Evolutionary conservation across 163 green algal genomes (phyloP).

Genomic region (Coccomyxa subellipsoidea): DNA sequence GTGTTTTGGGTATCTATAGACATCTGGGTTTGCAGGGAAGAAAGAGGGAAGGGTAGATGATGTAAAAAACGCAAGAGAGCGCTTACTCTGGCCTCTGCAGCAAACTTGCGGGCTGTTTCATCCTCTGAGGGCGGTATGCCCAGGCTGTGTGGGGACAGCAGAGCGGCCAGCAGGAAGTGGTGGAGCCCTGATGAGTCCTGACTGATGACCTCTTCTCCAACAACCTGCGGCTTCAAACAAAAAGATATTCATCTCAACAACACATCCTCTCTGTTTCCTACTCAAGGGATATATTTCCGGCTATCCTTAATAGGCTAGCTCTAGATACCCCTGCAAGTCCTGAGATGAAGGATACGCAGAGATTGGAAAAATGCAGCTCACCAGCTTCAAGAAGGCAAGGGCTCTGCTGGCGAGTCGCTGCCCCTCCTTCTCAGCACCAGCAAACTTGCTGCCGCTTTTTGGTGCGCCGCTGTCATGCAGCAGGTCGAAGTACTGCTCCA

Average conservation of each 20-base stretch:
- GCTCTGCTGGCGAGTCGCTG: neutral
- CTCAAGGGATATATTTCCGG: too few relatives aligned
- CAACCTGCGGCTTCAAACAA: too few relatives aligned
- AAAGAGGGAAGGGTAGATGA: too few relatives aligned
- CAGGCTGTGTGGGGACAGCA: constrained; percentile 11
- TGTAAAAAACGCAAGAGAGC: neutral
- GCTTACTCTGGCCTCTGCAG: neutral
- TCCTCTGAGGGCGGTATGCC: constrained; percentile 9
- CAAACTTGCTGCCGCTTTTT: neutral
- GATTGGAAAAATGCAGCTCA: too few relatives aligned
- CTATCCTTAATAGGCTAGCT: too few relatives aligned
- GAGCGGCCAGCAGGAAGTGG: constrained; percentile 15
- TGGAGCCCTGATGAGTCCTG: constrained; percentile 6
- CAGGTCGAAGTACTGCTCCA: neutral
- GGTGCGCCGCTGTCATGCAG: neutral
- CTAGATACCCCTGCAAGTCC: too few relatives aligned
- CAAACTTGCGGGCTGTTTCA: neutral
- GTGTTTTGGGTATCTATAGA: too few relatives aligned
- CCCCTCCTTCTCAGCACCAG: neutral
- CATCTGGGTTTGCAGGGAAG: too few relatives aligned
- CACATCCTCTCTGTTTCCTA: too few relatives aligned
- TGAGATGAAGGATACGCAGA: too few relatives aligned
- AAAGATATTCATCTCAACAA: too few relatives aligned
- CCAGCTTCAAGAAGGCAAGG: neutral
- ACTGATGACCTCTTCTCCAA: neutral